Evolutionary conservation across 352 stramenopile genomes (phyloP), one percentile per base, ranked within the genome.

Genomic region (Pythium volutum): DNA sequence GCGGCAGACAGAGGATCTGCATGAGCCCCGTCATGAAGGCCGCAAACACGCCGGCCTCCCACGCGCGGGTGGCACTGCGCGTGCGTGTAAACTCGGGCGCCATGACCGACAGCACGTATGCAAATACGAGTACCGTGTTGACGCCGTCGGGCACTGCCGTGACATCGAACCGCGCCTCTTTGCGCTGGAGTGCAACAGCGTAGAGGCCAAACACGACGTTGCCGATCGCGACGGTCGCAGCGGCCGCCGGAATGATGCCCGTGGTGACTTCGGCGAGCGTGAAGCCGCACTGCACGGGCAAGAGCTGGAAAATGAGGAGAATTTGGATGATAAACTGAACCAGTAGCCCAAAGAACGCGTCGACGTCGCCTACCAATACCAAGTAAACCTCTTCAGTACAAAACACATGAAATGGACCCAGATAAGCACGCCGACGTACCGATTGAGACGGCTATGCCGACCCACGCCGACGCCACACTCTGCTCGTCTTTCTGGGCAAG

Each of bases 71-170:
- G 2, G 63, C 59, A 29, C 62, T 70, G 20, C 62, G 42, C 3
- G 70, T 77, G 8, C 60, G 64, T 16, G 70, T 46, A 47, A 73
- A 76, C 42, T 77, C 73, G 12, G 73, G 73, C 11, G 66, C 66
- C 70, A 77, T 76, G 50, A 81, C 67, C 14, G 67, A 72, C 7
- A 77, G 43, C 31, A 65, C 67, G 50, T 78, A 81, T 1, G 72
- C 69, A 46, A 80, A 80, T 0, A 80, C 69, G 1, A 80, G 48
- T n/a, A 80, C 69, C 0, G 72, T 80, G 62, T 77, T 80, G 33
- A 77, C 48, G 22, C 72, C 72, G 22, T 80, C 62, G n/a, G 72
- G 72, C 4, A 80, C 53, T 20, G 65, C 72, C 6, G 72, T 80
- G 18, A 80, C 69, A 38, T 80, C 70, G 10, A 55, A 39, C 0